Base-by-base conservation (phyloP, 768 basidiomycete species). In the Suillus brevipes region DNA sequence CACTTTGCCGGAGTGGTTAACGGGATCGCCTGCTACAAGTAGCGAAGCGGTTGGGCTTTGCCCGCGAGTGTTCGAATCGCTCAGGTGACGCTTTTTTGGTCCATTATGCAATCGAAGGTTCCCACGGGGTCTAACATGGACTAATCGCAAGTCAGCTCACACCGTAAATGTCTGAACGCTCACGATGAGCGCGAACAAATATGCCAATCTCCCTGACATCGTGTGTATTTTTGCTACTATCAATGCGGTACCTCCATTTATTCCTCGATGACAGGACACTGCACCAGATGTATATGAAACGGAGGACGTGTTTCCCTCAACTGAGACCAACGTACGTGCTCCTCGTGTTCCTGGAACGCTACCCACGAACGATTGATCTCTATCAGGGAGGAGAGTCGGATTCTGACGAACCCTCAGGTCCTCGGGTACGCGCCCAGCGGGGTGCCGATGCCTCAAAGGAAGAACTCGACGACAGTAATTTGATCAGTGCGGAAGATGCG, bases 1-100 rank as follows among this genome's bases (percentile, higher is more conserved):
- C 89, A 90, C 90, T 91, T 92, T 92, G 90, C 90, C 90, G 90
- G 90, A 92, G 91, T 92, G 90, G 90, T 92, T 91, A 92, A 91
- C 87, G 87, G 86, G 86, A 87, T 87, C 84, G 86, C 87, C 88
- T 88, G 87, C 87, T 88, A 89, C 53, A 28, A 50, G 71, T 56
- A 74, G 75, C 68, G 61, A 36, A 85, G 83, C 83, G 83, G 82
- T 83, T 84, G 83, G 78, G 81, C 84, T 84, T 82, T 85, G 83
- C 81, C 79, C 83, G 83, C 83, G 83, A 76, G 83, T 82, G 84
- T 84, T 84, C 84, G 83, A 84, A 84, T 84, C 83, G 82, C 83
- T 76, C 81, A 85, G 83, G 83, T 83, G 82, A 83, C 83, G 83
- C 56, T 75, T 78, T 82, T 82, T 83, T 1, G 31, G 20, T 55